phyloP scores from a whole-genome alignment of 306 rosid species.

The Potentilla sterilis region DNA sequence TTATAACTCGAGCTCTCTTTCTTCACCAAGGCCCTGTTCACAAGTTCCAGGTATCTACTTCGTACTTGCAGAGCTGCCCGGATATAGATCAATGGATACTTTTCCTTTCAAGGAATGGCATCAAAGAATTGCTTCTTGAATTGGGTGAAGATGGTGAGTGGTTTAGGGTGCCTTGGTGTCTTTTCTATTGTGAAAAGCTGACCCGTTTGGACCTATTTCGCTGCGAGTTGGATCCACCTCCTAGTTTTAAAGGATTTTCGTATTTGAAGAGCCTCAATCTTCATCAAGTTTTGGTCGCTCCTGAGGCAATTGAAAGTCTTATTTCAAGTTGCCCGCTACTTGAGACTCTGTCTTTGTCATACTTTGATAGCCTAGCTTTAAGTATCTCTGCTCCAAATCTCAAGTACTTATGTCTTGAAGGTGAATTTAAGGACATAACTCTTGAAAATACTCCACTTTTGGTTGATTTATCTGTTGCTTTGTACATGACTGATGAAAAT shows the following conservation, averaged over 20 bases:
- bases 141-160: constrained; percentile 72
- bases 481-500: constrained; percentile 70
- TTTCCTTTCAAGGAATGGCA: constrained; percentile 73
- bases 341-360: constrained; percentile 67
- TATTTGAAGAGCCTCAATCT: constrained; percentile 70
- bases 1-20: constrained; percentile 61
- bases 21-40: constrained; percentile 93
- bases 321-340: constrained; percentile 69
- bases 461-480: constrained; percentile 55
- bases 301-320: constrained; percentile 73
- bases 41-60: constrained; percentile 63
- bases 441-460: constrained; percentile 72
- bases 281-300: constrained; percentile 61
- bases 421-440: constrained; percentile 76
- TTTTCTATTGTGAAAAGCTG: constrained; percentile 66
- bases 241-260: constrained; percentile 55
- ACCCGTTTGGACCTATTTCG: constrained; percentile 63
- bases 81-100: constrained; percentile 89
- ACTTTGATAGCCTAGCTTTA: constrained; percentile 65
- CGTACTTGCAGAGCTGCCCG: constrained; percentile 57
- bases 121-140: constrained; percentile 68
- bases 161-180: constrained; percentile 72
- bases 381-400: constrained; percentile 74
- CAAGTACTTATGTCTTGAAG: constrained; percentile 71
- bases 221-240: constrained; percentile 83